These are phyloP conservation scores for Calamus simplicifolius DNA, from an alignment of 176 grass and related monocot genomes.

Conservation along the genomic window DNA sequence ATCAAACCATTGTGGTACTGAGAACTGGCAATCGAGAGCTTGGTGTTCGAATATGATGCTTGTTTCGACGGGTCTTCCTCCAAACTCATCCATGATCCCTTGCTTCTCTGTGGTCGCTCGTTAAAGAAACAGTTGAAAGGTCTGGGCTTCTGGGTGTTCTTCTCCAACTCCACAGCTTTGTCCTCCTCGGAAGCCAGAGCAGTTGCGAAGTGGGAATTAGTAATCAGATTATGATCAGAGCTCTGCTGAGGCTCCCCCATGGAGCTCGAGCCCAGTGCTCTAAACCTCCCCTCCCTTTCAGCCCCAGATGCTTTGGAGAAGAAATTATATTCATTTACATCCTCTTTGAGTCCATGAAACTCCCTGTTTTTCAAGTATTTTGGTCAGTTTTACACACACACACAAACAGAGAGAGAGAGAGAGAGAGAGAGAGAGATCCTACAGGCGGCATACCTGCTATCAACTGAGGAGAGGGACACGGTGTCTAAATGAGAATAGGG, in stretches of 20 bases:
- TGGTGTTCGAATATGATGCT: neutral
- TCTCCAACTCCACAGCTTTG: neutral
- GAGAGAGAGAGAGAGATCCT: neutral
- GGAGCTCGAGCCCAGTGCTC: neutral
- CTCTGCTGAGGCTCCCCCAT: neutral
- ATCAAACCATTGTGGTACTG: too few species aligned
- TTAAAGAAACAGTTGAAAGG: slow-evolving; percentile 35
- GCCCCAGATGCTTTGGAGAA: neutral
- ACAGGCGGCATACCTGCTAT: slow-evolving; percentile 18
- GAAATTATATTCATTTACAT: slow-evolving; percentile 15
- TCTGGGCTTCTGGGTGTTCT: neutral
- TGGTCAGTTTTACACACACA: neutral
- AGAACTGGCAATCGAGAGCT: slow-evolving; percentile 7
- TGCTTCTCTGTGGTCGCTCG: slow-evolving; percentile 5
- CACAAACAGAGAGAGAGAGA: neutral
- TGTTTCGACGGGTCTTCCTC: neutral
- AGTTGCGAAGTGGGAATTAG: slow-evolving; percentile 9
- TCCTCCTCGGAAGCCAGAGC: slow-evolving; percentile 14
- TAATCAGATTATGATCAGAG: neutral
- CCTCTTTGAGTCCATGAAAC: slow-evolving; percentile 13
- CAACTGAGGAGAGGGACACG: slow-evolving; percentile 9
- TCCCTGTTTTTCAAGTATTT: slow-evolving; percentile 2
- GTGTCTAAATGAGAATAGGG: neutral
- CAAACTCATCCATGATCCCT: slow-evolving; percentile 4
- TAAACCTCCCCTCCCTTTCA: neutral